These are phyloP conservation scores for Backusella westeae DNA, from an alignment of 192 early-diverging fungal species.

Conservation along the genomic window DNA sequence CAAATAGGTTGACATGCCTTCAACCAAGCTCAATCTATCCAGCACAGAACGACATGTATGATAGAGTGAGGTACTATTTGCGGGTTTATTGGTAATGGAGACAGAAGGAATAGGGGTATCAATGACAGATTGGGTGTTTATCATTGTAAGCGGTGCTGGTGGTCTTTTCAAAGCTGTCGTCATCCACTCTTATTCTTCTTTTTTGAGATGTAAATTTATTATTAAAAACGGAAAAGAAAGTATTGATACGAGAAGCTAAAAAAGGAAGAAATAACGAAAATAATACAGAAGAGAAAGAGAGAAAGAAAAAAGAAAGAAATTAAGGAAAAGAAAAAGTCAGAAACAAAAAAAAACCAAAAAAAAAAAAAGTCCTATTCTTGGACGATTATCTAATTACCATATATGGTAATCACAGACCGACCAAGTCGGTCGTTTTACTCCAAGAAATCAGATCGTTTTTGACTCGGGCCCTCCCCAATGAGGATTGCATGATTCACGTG, in stretches of 20 bases:
- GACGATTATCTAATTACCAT: neutral
- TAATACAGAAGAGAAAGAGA: neutral
- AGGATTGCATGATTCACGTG: neutral
- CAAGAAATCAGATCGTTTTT: neutral
- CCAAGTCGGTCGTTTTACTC: neutral
- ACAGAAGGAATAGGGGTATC: constrained; percentile 30
- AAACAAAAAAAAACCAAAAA: neutral
- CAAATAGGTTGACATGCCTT: constrained; percentile 66
- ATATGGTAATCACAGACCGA: neutral
- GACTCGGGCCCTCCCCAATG: constrained; percentile 1
- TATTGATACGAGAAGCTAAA: neutral
- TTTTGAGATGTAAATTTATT: neutral
- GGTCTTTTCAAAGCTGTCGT: constrained; percentile 3
- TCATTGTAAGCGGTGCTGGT: constrained; percentile 1
- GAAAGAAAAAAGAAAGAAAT: neutral
- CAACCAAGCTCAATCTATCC: constrained; percentile 70
- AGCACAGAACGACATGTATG: constrained; percentile 67
- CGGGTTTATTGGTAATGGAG: constrained; percentile 36
- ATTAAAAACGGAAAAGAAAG: no score
- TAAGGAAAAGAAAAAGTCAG: neutral
- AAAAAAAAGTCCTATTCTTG: neutral
- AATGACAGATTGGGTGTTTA: constrained; percentile 13
- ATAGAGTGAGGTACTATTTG: constrained; percentile 60
- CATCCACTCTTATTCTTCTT: neutral
- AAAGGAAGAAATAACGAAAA: neutral